Evolutionary conservation across 2,329 filamentous ascomycete genomes (phyloP), one percentile per base, ranked within the genome.

Genomic region (Tolypocladium capitatum): DNA sequence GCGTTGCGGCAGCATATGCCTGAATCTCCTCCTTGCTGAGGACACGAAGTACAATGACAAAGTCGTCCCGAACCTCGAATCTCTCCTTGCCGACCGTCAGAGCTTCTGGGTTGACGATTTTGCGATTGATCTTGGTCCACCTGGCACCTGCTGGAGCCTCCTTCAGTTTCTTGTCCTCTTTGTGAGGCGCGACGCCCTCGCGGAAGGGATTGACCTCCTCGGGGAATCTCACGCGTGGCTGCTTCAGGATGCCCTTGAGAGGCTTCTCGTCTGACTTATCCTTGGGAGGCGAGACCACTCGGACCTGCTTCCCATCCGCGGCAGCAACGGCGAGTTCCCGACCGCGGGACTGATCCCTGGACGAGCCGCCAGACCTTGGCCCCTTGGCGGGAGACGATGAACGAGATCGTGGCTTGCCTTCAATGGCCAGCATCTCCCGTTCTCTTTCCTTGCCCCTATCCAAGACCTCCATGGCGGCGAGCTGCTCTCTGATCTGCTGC

Each of bases 171-270:
- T 84, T 81, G 44, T 86, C 82, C 60, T 94, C 88, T 67, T 94
- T 95, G 60, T 94, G 78, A n/a, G 90, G 90, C 2, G 90, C 89
- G 7, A 95, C 91, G 16, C 90, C 91, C 63, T 96, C 91, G 20
- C 90, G 79, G 33, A 94, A 75, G 0, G 87, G 84, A 54, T 89
- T 83, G 1, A 80, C 78, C 52, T 95, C 84, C 59, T 96, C 90
- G 0, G 91, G 91, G 58, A 96, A 97, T 58, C 84, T 84, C 27
- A 76, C 74, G 16, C 81, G 88, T 1, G 91, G 90, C 47, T 79
- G 76, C 64, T 94, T 92, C 40, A 97, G 72, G 48, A 97, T 97
- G 16, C 89, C 83, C 64, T 85, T 92, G 50, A 87, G 77, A 18
- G 80, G 76, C 53, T 86, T 84, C 36, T 76, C 74, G 18, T 86